Evolutionary conservation across 2,329 filamentous ascomycete species (phyloP).

Genomic region (Chaetomiaceae sp.): DNA sequence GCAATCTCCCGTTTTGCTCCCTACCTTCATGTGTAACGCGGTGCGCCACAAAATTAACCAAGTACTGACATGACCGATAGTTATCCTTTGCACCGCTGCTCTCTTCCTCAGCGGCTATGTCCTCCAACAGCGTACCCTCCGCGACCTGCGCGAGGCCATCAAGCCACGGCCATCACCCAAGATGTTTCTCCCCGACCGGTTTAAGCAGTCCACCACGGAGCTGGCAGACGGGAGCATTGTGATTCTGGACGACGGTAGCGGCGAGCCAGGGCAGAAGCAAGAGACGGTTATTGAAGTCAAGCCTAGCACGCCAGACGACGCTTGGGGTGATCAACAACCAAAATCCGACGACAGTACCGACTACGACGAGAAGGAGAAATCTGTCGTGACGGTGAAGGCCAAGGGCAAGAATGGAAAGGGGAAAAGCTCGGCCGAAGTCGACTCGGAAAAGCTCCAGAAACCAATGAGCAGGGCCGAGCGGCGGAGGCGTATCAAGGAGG

Average conservation of each 20-base stretch:
- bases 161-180: conserved; percentile 48
- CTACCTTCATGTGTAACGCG: not conserved
- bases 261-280: conserved; percentile 21
- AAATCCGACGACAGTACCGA: too few relatives aligned
- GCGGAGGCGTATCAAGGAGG: conserved; percentile 54
- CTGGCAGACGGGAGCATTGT: conserved; percentile 45
- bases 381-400: conserved; percentile 1
- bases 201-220: conserved; percentile 42
- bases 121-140: conserved; percentile 80
- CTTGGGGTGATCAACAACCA: not conserved
- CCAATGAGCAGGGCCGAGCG: conserved; percentile 51
- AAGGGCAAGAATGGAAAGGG: conserved; percentile 6
- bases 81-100: conserved; percentile 72
- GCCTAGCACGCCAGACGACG: conserved; percentile 29
- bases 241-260: conserved; percentile 34
- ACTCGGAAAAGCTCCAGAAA: conserved; percentile 36
- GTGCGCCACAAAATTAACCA: not conserved
- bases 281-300: conserved; percentile 34
- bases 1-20: conserved; percentile 25
- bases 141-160: conserved; percentile 70
- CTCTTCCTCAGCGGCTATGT: conserved; percentile 86
- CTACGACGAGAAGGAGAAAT: too few relatives aligned
- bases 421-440: not conserved
- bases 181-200: conserved; percentile 48
- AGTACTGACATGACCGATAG: conserved; percentile 35